Conservation (phyloP, 805 yeast genomes). For the Wickerhamiella shivajii region DNA sequence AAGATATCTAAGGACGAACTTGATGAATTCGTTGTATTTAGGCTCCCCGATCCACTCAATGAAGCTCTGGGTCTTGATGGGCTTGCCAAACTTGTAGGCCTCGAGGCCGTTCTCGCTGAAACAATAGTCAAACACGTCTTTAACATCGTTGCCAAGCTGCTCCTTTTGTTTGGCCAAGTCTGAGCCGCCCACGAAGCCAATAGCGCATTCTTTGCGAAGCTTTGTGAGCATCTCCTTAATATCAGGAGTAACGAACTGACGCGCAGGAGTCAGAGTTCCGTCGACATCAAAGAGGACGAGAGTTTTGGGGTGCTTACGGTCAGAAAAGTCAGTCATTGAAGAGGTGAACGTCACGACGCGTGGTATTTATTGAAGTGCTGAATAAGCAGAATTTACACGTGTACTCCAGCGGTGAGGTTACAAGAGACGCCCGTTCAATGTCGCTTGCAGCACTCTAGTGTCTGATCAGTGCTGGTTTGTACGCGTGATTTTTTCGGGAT, state of each 20-base stretch:
- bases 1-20: conserved; percentile 73
- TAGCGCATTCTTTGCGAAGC: conserved; percentile 79
- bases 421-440: no score
- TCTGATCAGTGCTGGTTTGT: no score
- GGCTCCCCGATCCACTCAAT: conserved; percentile 93
- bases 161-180: conserved; percentile 90
- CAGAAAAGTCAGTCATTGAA: no score
- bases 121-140: conserved; percentile 81
- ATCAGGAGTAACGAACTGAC: conserved; percentile 50
- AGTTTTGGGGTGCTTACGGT: conserved; percentile 55
- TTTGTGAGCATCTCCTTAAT: conserved; percentile 55
- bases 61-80: conserved; percentile 86
- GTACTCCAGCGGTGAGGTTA: no score
- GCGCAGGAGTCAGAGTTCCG: conserved; percentile 96
- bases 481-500: no score
- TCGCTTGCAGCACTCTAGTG: no score
- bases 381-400: no score
- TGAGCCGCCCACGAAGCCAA: conserved; percentile 97
- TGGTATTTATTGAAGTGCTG: neutral
- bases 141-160: conserved; percentile 72
- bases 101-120: conserved; percentile 97
- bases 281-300: conserved; percentile 94
- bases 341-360: conserved; percentile 32
- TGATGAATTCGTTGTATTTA: conserved; percentile 76
- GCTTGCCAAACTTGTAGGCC: conserved; percentile 82